Evolutionary conservation across 352 stramenopile genomes (phyloP).

Genomic region (Elongisporangium undulatum): DNA sequence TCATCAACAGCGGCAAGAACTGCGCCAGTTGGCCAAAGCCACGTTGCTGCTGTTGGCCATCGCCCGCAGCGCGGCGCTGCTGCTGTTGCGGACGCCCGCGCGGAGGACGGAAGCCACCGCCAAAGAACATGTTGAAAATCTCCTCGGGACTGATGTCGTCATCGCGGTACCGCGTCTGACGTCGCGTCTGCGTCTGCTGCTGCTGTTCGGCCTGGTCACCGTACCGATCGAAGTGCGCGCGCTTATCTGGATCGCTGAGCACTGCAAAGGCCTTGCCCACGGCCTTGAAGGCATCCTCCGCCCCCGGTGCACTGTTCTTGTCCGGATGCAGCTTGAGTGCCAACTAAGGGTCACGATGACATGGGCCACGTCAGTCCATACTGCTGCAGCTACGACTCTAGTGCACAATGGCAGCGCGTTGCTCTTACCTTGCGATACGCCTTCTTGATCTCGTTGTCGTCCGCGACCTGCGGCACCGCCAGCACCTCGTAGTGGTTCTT

Average conservation of each 20-base stretch:
- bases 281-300: slow-evolving; percentile 98
- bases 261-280: slow-evolving; percentile 93
- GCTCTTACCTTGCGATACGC: slow-evolving; percentile 83
- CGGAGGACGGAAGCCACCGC: slow-evolving; percentile 64
- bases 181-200: slow-evolving; percentile 23
- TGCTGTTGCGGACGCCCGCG: slow-evolving; percentile 33
- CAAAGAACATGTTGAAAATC: slow-evolving; percentile 93
- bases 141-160: slow-evolving; percentile 89
- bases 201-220: slow-evolving; percentile 41
- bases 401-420: neutral
- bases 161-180: slow-evolving; percentile 9
- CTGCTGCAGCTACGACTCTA: neutral
- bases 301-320: slow-evolving; percentile 95
- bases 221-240: slow-evolving; percentile 81
- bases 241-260: slow-evolving; percentile 87
- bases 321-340: slow-evolving; percentile 89
- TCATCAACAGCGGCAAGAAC: slow-evolving; percentile 82
- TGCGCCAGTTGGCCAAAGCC: slow-evolving; percentile 59
- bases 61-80: slow-evolving; percentile 37
- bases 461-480: slow-evolving; percentile 56
- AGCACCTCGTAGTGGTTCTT: slow-evolving; percentile 90
- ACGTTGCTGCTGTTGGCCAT: slow-evolving; percentile 31
- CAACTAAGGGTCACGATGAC: slow-evolving; percentile 33
- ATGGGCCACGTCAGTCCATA: neutral
- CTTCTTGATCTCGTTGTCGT: slow-evolving; percentile 89